A percentile compares a stretch with the other conserved stretches of the same genome.
These are phyloP conservation scores for Flueggea neowawraea DNA, from an alignment of 441 rosid genomes.

Conservation along the genomic window DNA sequence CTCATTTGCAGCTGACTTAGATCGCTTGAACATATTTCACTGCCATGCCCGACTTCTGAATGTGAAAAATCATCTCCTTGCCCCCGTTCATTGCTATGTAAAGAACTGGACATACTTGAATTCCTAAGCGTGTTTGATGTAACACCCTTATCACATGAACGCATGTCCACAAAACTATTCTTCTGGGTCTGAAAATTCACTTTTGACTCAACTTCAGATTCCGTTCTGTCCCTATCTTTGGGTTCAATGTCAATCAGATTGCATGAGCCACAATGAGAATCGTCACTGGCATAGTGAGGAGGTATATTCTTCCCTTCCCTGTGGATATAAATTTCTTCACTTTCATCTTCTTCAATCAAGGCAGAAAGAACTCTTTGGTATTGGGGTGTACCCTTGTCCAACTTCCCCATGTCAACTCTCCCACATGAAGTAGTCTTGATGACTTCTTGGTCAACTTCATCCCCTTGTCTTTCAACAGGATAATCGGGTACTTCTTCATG, in stretches of 20 bases:
- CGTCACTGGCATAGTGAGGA: slow-evolving; percentile 78
- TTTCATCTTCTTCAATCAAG: slow-evolving; percentile 92
- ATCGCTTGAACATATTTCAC: slow-evolving; percentile 54
- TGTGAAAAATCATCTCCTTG: slow-evolving; percentile 52
- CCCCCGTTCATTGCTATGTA: slow-evolving; percentile 63
- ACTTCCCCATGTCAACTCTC: slow-evolving; percentile 45
- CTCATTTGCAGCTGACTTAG: slow-evolving; percentile 40
- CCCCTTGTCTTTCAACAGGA: slow-evolving; percentile 36
- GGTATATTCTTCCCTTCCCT: slow-evolving; percentile 57
- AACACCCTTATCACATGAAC: slow-evolving; percentile 62
- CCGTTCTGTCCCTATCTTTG: slow-evolving; percentile 73
- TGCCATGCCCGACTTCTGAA: slow-evolving; percentile 42
- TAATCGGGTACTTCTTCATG: slow-evolving; percentile 35
- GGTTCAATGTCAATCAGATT: slow-evolving; percentile 60
- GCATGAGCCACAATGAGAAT: slow-evolving; percentile 81
- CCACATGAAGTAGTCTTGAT: slow-evolving; percentile 38
- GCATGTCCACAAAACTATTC: slow-evolving; percentile 48
- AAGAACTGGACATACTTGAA: slow-evolving; percentile 52
- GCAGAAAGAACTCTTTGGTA: slow-evolving; percentile 94
- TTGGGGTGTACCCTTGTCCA: slow-evolving; percentile 61
- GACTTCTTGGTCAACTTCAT: slow-evolving; percentile 34
- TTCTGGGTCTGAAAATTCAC: slow-evolving; percentile 60
- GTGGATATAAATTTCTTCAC: slow-evolving; percentile 46
- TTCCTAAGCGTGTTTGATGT: slow-evolving; percentile 51
- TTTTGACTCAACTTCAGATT: slow-evolving; percentile 69